Base-by-base conservation (phyloP, 345 rosid genomes). In the Raphanus sativus region DNA sequence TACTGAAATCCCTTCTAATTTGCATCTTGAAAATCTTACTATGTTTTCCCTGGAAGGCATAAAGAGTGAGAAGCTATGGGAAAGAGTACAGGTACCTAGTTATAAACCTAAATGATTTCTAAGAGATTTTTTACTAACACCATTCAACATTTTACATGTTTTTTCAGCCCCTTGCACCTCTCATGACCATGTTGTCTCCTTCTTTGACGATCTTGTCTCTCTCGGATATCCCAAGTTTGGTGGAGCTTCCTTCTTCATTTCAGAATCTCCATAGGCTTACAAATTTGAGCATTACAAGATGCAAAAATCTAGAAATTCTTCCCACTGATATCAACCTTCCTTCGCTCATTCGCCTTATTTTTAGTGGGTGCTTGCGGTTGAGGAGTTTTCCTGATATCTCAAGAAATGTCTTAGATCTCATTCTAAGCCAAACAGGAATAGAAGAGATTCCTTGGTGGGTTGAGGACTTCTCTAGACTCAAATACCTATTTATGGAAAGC, bases 161-260 rank as follows among this genome's bases (percentile, higher is more conserved):
- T 54, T 54, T 56, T 26, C 71, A 83, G 83, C 42, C 50, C 67
- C 60, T 70, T 12, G 29, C 21, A 8, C 75, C 72, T 1, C 60
- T 83, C 45, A 76, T 55, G 73, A 4, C 8, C 7, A 34, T 85
- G 45, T 2, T 58, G 9, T n/a, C 54, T 70, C 74, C 25, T 2
- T 6, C 55, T 58, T 59, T 71, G 40, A 38, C 2, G 40, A 1
- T 0, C 0, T 60, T 71, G 58, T 2, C 0, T 3, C 33, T 73
- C 2, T 62, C 62, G 0, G 25, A 63, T 0, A 82, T 83, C 67
- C 55, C 17, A 3, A 60, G 17, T 61, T 29, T 61, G 11, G 65
- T 61, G 38, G 65, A 61, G 65, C 65, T 61, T 61, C 65, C 65
- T 29, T 29, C 11, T 6, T 28, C 65, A 6, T 13, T 61, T 29